These are phyloP conservation scores for Stephania yunnanensis DNA, from an alignment of 164 flowering plant genomes.

Conservation along the genomic window DNA sequence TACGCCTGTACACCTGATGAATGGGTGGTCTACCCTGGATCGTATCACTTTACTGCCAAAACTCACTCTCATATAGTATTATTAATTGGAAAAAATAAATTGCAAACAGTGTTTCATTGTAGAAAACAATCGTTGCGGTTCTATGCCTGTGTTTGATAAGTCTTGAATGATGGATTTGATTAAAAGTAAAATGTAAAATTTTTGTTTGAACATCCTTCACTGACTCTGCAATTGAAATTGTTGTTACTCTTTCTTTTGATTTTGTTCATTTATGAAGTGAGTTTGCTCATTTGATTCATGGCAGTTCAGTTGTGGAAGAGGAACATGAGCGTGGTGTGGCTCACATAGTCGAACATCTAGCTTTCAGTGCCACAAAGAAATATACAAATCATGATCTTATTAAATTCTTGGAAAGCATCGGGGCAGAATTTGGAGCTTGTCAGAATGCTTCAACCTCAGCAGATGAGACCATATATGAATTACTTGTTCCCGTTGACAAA, in stretches of 20 bases:
- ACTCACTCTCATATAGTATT: too few relatives aligned
- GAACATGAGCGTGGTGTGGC: constrained; percentile 98
- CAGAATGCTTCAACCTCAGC: constrained; percentile 93
- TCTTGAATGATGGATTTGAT: constrained; percentile 1
- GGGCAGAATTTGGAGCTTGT: constrained; percentile 97
- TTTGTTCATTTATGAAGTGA: constrained; percentile 2
- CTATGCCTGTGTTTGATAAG: neutral
- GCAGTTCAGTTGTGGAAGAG: constrained; percentile 98
- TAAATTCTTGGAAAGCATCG: constrained; percentile 87
- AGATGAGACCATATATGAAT: constrained; percentile 90
- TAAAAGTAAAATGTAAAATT: neutral
- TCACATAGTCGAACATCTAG: constrained; percentile 95
- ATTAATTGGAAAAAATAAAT: too few relatives aligned
- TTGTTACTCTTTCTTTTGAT: neutral
- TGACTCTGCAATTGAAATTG: neutral
- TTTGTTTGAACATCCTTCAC: neutral
- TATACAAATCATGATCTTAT: constrained; percentile 89
- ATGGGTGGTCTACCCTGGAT: too few relatives aligned
- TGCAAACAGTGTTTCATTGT: neutral
- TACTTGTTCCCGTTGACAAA: constrained; percentile 93
- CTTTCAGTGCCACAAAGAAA: constrained; percentile 85
- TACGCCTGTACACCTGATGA: too few relatives aligned
- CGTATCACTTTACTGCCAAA: too few relatives aligned
- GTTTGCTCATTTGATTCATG: constrained; percentile 21
- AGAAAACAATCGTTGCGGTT: neutral